Base-by-base conservation (phyloP, 768 basidiomycete species). In the Panaeolus cyanescens region DNA sequence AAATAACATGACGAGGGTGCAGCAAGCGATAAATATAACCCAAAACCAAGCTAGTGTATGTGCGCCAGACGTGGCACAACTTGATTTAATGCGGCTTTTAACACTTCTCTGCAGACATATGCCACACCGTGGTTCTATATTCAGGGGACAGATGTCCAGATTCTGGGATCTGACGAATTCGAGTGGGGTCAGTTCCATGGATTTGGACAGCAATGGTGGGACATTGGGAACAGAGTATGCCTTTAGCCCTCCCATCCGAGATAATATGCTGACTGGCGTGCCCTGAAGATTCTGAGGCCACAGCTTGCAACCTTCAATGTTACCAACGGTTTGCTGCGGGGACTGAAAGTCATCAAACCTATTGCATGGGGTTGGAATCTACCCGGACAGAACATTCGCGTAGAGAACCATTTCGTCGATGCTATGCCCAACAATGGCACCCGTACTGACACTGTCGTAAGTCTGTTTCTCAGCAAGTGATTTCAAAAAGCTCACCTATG, bases 161-260 rank as follows among this genome's bases (percentile, higher is more conserved):
- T 79, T 58, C 72, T 78, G 28, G 81, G 80, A 10, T 77, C 76
- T 3, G 69, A 73, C 40, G 72, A 79, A 54, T 71, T 72, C 31
- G 67, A 77, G 32, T 77, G 75, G 66, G 81, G 80, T 1, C 70
- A 74, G 58, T 79, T 81, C 69, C 71, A 82, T 53, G 78, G 80
- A 30, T 79, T 77, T 60, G 80, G 82, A n/a, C 77, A 82, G 62
- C 78, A 80, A 61, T 83, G 80, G 80, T 82, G 81, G 80, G 74
- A 82, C 59, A 70, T 76, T 55, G 79, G 78, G 20, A 80, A 77
- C 59, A 68, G 72, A 34, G 80, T 81, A 56, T 57, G 76, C 66
- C 12, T 13, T n/a, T 34, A 20, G 17, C 56, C 31, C 37, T 17
- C 19, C 10, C 4, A 22, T 32, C 34, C 8, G 13, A 50, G 17